Base-by-base conservation (phyloP, 2,329 filamentous ascomycete species). In the Paraphaeosphaeria sporulosa region DNA sequence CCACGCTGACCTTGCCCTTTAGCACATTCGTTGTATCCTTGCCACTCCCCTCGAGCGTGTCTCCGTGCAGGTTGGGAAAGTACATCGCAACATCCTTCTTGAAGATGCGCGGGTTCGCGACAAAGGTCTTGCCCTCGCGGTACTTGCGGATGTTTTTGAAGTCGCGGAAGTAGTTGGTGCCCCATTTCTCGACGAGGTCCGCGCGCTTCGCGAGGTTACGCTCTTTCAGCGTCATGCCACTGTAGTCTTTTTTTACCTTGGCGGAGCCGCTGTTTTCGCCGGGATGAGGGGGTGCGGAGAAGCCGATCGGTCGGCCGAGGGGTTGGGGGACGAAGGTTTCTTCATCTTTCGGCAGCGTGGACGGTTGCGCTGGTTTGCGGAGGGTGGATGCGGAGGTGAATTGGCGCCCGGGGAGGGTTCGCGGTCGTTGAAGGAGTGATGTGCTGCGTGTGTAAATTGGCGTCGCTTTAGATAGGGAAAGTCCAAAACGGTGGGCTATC, bases 101-200 rank as follows among this genome's bases (percentile, higher is more conserved):
- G 84, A 98, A 98, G 51, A 94, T 85, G n/a, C 90, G 85, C 4
- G 91, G 87, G 40, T 94, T 94, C 21, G 93, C 89, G 54, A 94
- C 82, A 80, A 97, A 99, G 25, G 93, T 93, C 80, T 99, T 99
- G 72, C 95, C 95, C 70, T 93, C 88, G 80, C 85, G 80, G 66
- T 95, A 89, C 66, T 79, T 77, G 25, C 89, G 84, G 78, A 97
- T 86, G 79, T 96, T 95, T 61, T 87, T 87, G 91, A 93, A 97
- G 84, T 99, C 94, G 77, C 93, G 91, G 82, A 97, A 99, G 80
- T 99, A 99, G 2, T 94, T 94, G 60, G 92, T 91, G 21, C 89
- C 83, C 73, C 96, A 89, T 76, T 93, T 88, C 67, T 87, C 85
- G 47, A 91, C 91, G 56, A 98, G 83, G 74, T 92, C 84, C 68